Base-by-base conservation (phyloP, 208 protist genomes). In the Trypanosoma avium region DNA sequence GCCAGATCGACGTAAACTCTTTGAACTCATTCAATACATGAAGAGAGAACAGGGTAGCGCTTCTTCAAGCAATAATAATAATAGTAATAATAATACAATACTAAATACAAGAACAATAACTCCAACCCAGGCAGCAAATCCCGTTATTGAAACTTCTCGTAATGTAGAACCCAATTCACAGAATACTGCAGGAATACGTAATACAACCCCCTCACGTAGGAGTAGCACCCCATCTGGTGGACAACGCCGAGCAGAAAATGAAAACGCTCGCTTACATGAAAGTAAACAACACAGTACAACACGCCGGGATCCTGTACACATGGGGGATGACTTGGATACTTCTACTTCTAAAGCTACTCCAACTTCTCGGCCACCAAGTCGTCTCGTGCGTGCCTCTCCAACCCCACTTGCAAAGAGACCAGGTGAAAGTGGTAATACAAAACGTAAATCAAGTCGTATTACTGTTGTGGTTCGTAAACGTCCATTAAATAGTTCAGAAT, bases 21-120 rank as follows among this genome's bases (percentile, higher is more conserved):
- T 97, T 64, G 90, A 96, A 64, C 78, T 97, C 22, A 97, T 97
- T 59, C 90, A 96, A 63, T 82, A 79, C 24, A 75, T 97, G 52
- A 96, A 95, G 75, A 77, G 87, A 49, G 90, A 90, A 35, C 77
- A 81, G 53, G 49, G 75, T 10, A 61, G 48, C 35, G 52, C 56
- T 27, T 59, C 68, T 15, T 36, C 57, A 7, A 40, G 10, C 26
- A n/a, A n/a, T n/a, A n/a, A n/a, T n/a, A n/a, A n/a, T n/a, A n/a
- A n/a, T n/a, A n/a, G n/a, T n/a, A n/a, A n/a, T n/a, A n/a, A n/a
- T n/a, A n/a, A n/a, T n/a, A n/a, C n/a, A n/a, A n/a, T n/a, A n/a
- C n/a, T n/a, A n/a, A n/a, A n/a, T n/a, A n/a, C n/a, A n/a, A n/a
- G n/a, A n/a, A n/a, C n/a, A n/a, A n/a, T n/a, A n/a, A n/a, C n/a